phyloP scores from a whole-genome alignment of 345 rosid genomes.

The Eutrema yunnanense region DNA sequence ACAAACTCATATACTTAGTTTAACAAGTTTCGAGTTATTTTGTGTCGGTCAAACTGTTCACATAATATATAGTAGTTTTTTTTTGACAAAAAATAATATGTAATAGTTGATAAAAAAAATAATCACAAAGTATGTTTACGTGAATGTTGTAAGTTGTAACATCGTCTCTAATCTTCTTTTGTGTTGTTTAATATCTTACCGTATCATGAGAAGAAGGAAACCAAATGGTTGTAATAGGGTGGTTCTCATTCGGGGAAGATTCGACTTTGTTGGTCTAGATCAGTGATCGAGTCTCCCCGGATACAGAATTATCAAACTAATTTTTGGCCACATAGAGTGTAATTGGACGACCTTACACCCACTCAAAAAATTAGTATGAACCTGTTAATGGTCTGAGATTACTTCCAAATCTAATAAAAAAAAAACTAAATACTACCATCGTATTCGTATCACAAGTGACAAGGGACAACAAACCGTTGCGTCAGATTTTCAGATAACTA shows the following conservation, averaged over 20 bases:
- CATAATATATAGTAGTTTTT: not conserved
- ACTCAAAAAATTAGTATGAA: too few relatives aligned
- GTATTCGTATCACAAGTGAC: not conserved
- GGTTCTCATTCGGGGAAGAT: too few relatives aligned
- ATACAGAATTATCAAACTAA: too few relatives aligned
- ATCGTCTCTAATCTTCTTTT: not conserved
- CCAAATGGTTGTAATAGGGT: too few relatives aligned
- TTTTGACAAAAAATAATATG: too few relatives aligned
- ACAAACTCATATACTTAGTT: not conserved
- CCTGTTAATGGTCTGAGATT: too few relatives aligned
- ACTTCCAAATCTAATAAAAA: too few relatives aligned
- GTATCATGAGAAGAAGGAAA: too few relatives aligned
- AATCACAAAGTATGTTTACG: not conserved
- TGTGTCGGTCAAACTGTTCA: not conserved
- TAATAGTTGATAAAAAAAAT: not conserved
- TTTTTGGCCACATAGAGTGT: too few relatives aligned
- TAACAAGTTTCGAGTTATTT: not conserved
- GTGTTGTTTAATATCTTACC: not conserved
- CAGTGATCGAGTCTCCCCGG: too few relatives aligned
- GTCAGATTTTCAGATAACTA: constrained; percentile 10
- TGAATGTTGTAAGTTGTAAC: not conserved
- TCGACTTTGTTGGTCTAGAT: too few relatives aligned
- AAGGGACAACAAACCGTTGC: constrained; percentile 11
- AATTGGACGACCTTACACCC: too few relatives aligned
- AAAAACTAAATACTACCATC: not conserved